These are phyloP conservation scores for Ambrosia artemisiifolia DNA, from an alignment of 129 eudicot species.

Conservation along the genomic window DNA sequence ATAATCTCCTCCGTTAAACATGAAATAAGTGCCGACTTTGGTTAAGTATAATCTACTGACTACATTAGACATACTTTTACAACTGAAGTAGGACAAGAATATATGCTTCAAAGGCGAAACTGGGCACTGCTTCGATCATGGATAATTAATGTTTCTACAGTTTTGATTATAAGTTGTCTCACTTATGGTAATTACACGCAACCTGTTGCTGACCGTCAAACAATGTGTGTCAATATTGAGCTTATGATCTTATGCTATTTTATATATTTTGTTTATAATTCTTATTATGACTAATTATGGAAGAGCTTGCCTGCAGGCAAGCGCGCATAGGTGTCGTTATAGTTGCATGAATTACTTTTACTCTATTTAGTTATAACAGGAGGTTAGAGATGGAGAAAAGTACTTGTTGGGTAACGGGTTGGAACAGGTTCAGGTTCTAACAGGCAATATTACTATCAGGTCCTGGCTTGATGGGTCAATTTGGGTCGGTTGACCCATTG, in stretches of 20 bases:
- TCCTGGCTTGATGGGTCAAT: too few species aligned
- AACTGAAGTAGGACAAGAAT: conserved; percentile 1
- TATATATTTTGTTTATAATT: neutral
- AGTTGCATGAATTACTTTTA: too few species aligned
- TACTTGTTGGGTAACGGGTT: too few species aligned
- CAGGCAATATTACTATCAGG: too few species aligned
- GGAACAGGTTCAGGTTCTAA: too few species aligned
- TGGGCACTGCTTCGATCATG: conserved; percentile 1
- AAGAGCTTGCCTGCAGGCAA: neutral
- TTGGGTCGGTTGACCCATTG: too few species aligned
- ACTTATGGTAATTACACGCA: conserved; percentile 12
- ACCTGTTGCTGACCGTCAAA: neutral
- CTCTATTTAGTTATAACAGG: too few species aligned
- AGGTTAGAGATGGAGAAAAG: too few species aligned
- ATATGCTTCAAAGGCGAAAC: neutral
- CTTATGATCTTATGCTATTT: neutral
- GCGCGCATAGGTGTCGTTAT: too few species aligned
- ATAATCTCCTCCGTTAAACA: neutral
- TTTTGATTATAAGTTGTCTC: conserved; percentile 23
- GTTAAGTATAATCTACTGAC: conserved; percentile 4
- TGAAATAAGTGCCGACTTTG: conserved; percentile 8
- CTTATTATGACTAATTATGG: neutral
- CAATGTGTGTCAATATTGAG: conserved; percentile 13
- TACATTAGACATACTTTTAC: neutral
- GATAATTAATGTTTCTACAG: conserved; percentile 11